Percentiles rank a stretch among this genome's conserved stretches.
These are phyloP conservation scores for Vickermania spadyakhi DNA, from an alignment of 208 protist species.

Conservation along the genomic window DNA sequence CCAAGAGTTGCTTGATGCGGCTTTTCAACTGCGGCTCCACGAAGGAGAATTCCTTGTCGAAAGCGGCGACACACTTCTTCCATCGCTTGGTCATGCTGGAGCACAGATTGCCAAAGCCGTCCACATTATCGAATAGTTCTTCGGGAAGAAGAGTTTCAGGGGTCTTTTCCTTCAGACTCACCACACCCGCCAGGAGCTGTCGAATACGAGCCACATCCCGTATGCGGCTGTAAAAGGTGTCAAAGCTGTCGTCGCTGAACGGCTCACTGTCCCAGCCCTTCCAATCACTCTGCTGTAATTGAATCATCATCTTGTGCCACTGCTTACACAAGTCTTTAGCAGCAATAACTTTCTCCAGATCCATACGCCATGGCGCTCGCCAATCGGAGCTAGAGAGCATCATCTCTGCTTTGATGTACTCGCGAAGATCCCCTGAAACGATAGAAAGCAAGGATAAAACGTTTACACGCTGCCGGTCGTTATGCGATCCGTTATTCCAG, in stretches of 20 bases:
- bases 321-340: conserved; percentile 50
- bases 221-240: conserved; percentile 49
- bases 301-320: conserved; percentile 45
- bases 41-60: conserved; percentile 81
- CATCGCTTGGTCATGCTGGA: conserved; percentile 29
- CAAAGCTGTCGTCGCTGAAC: conserved; percentile 66
- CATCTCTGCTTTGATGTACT: conserved; percentile 73
- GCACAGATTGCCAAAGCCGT: conserved; percentile 42
- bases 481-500: conserved; percentile 53
- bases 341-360: conserved; percentile 30
- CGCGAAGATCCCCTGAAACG: conserved; percentile 73
- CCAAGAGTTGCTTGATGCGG: conserved; percentile 44
- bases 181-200: conserved; percentile 32
- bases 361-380: conserved; percentile 74
- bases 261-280: conserved; percentile 57
- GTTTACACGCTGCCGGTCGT: conserved; percentile 60
- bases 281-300: conserved; percentile 51
- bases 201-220: conserved; percentile 66
- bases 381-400: conserved; percentile 61
- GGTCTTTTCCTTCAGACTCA: conserved; percentile 20
- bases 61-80: conserved; percentile 42
- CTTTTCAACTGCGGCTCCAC: conserved; percentile 58
- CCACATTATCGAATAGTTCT: conserved; percentile 57
- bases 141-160: conserved; percentile 57
- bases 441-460: conserved; percentile 74